These are phyloP conservation scores for Umbellularia californica DNA, from an alignment of 164 flowering plant species.

Conservation along the genomic window DNA sequence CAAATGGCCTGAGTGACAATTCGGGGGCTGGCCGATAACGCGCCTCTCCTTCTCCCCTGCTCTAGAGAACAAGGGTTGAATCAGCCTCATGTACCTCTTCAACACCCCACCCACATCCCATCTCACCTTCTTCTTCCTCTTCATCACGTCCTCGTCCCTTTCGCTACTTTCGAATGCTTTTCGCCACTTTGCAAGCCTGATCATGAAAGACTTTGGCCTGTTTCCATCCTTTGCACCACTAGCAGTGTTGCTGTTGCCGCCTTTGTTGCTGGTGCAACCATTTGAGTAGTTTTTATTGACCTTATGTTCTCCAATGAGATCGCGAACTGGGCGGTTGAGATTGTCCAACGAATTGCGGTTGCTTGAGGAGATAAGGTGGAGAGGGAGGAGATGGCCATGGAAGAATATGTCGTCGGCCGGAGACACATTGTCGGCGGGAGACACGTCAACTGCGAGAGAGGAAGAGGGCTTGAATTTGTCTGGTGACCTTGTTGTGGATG, in stretches of 20 bases:
- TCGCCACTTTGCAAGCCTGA: slow-evolving; percentile 45
- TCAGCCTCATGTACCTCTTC: slow-evolving; percentile 56
- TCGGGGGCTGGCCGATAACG: slow-evolving; percentile 25
- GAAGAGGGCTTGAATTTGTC: slow-evolving; percentile 16
- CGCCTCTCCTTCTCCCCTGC: slow-evolving; percentile 28
- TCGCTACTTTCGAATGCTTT: slow-evolving; percentile 29
- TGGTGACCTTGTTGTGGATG: slow-evolving; percentile 10
- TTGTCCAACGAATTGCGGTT: slow-evolving; percentile 64
- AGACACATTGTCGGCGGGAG: slow-evolving; percentile 73
- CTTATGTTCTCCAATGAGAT: slow-evolving; percentile 23
- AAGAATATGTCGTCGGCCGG: slow-evolving; percentile 95
- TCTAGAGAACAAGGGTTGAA: slow-evolving; percentile 43
- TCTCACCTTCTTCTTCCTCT: slow-evolving; percentile 28
- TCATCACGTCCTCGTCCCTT: slow-evolving; percentile 12
- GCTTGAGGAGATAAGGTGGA: slow-evolving; percentile 67
- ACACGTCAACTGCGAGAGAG: slow-evolving; percentile 52
- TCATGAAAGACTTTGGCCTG: slow-evolving; percentile 59
- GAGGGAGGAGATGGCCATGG: slow-evolving; percentile 92
- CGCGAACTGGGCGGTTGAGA: slow-evolving; percentile 49
- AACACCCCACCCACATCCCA: slow-evolving; percentile 45
- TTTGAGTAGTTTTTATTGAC: neutral
- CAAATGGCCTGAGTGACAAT: slow-evolving; percentile 51
- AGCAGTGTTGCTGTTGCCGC: slow-evolving; percentile 5
- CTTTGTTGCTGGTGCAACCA: slow-evolving; percentile 2
- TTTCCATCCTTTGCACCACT: slow-evolving; percentile 20